Evolutionary conservation across 805 yeast species (phyloP), one percentile per base, ranked within the genome.

Genomic region (Kazachstania africana): DNA sequence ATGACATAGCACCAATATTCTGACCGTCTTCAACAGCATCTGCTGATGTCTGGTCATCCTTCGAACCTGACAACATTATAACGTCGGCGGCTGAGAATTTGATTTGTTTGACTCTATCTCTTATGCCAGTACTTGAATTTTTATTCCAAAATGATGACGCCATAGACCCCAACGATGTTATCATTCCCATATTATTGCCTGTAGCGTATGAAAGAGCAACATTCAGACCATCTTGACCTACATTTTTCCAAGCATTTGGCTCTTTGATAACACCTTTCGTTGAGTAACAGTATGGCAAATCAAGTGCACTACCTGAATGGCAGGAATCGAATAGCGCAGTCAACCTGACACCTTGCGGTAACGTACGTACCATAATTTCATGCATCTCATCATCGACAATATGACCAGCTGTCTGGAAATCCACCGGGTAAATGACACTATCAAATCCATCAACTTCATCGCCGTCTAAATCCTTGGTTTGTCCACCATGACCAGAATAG

Each of bases 401-500:
- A 26, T 72, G 73, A 2, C 94, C 93, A 3, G 66, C 63, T 5
- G 53, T 54, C 53, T 78, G 69, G 49, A 74, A 81, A 55, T 79
- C 88, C 17, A 78, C 66, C 0, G 88, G 87, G 40, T 77, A 78
- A 35, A 79, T 73, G 4, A 72, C 73, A 47, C 77, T 82, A 53
- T 78, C 87, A 45, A 60, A 66, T 0, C 84, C 84, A 44, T 75
- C 80, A 13, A 68, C 81, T 46, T 79, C 88, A 47, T 79, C 91
- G 16, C 84, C 84, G 45, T 75, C 72, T 21, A 59, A 48, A 51
- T 82, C 94, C 28, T 62, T 56, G 4, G 74, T 70, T 47, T 75
- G 79, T 2, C 91, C 84, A 19, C 94, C 94, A 49, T 83, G 94
- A 6, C 94, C 91, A 0, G 91, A 78, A 50, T 77, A 82, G 52